phyloP scores from a whole-genome alignment of 2,329 filamentous ascomycete genomes.

The Thyridium curvatum region DNA sequence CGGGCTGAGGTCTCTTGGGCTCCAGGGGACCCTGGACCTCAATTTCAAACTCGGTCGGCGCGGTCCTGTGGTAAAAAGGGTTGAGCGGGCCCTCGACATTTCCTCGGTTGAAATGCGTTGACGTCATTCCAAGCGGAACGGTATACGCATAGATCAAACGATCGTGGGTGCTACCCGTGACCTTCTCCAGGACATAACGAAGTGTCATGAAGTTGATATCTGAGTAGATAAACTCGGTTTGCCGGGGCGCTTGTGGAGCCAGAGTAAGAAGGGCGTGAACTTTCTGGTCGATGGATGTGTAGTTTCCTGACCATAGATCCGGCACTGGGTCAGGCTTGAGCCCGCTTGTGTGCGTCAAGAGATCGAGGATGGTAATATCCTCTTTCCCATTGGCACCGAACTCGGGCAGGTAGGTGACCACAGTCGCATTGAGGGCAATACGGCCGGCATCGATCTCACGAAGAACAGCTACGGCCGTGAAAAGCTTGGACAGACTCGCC shows the following conservation, averaged over 20 bases:
- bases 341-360: conserved; percentile 26
- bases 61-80: conserved; percentile 17
- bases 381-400: conserved; percentile 24
- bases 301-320: conserved; percentile 14
- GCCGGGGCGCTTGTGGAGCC: conserved; percentile 17
- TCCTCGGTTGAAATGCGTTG: conserved; percentile 25
- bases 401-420: conserved; percentile 21
- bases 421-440: conserved; percentile 17
- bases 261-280: conserved; percentile 17
- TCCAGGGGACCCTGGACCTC: conserved; percentile 18
- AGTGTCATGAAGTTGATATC: conserved; percentile 27
- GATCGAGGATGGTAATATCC: conserved; percentile 22
- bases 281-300: conserved; percentile 15
- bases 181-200: conserved; percentile 18
- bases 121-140: conserved; percentile 17
- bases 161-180: conserved; percentile 17
- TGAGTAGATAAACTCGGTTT: conserved; percentile 21
- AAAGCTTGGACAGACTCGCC: conserved; percentile 29
- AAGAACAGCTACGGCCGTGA: conserved; percentile 24
- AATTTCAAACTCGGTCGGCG: conserved; percentile 23
- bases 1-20: conserved; percentile 26
- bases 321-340: conserved; percentile 19
- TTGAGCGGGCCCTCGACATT: conserved; percentile 17
- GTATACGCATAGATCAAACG: conserved; percentile 18
- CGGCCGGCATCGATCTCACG: conserved; percentile 18